Evolutionary conservation across 495 filamentous ascomycete genomes (phyloP).

Genomic region (Aspergillus carlsbadensis): DNA sequence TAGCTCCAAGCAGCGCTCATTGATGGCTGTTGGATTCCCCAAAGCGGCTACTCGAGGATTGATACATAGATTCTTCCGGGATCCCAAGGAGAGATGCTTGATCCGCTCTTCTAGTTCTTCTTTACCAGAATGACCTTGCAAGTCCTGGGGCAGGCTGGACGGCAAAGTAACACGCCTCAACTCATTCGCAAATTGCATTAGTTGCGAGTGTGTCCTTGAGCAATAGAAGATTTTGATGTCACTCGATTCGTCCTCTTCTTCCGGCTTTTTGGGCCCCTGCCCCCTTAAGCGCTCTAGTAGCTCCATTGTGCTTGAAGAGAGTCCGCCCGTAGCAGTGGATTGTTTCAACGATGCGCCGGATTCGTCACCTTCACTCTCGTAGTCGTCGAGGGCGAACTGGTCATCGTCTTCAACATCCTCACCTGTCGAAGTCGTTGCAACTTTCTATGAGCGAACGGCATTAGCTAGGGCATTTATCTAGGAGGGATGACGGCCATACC

Average conservation of each 20-base stretch:
- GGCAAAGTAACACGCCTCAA: conserved; percentile 80
- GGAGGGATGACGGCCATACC: conserved; percentile 28
- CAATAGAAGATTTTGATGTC: conserved; percentile 87
- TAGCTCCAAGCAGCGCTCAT: conserved; percentile 89
- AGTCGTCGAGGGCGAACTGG: conserved; percentile 76
- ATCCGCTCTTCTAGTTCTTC: conserved; percentile 56
- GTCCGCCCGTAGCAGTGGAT: conserved; percentile 27
- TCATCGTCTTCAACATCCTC: conserved; percentile 57
- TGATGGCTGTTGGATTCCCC: conserved; percentile 77
- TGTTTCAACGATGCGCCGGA: conserved; percentile 17
- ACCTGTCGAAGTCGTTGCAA: conserved; percentile 25
- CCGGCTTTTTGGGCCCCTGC: conserved; percentile 38
- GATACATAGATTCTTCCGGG: conserved; percentile 90
- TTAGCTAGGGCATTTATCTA: conserved; percentile 3
- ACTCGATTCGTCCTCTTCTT: conserved; percentile 51
- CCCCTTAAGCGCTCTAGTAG: conserved; percentile 41
- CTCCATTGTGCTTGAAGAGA: conserved; percentile 45
- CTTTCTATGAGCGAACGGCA: conserved; percentile 27
- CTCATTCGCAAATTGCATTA: conserved; percentile 92
- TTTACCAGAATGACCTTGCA: conserved; percentile 25
- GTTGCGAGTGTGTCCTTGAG: conserved; percentile 91
- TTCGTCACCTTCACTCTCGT: conserved; percentile 66
- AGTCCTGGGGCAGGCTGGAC: conserved; percentile 46
- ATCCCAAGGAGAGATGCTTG: conserved; percentile 86
- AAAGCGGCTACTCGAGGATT: conserved; percentile 76